Base-by-base conservation (phyloP, 2,329 filamentous ascomycete species). In the Geoglossum cookeanum region DNA sequence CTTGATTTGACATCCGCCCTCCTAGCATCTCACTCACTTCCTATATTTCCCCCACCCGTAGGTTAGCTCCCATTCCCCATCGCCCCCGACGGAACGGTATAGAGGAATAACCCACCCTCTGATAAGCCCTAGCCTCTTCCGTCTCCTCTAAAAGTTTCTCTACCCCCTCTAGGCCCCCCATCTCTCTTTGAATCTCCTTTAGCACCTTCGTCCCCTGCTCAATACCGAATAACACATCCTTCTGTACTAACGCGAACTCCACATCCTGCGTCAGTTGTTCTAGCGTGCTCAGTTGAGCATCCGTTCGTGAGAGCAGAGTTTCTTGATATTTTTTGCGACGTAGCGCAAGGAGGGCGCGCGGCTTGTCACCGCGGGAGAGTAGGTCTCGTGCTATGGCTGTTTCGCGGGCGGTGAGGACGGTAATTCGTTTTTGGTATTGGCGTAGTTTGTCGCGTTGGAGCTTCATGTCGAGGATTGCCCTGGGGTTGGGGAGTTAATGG, bases 261-360 rank as follows among this genome's bases (percentile, higher is more conserved):
- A 98, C 89, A 67, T 82, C 89, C 57, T 81, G 80, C 7, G 87
- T 92, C 63, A 98, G 74, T 66, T 87, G 82, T 74, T 98, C 90
- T 22, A 98, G 76, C 71, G 96, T 88, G 62, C 87, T 88, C n/a
- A 98, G 79, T 72, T 97, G 91, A 58, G 81, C 80, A 71, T 98
- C 91, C 11, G 91, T 96, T 74, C 94, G 91, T 60, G 79, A 76
- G 11, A 97, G 78, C 27, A 97, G 77, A 30, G 86, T 84, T 69
- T 97, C 87, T 69, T 98, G 92, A 75, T 95, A 97, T 70, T 97
- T 98, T 73, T 96, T 96, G 63, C 90, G 81, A 58, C 92, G 84
- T 60, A 98, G 78, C 0, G 92, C 92, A 35, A 97, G 78, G 27
- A 96, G 78, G 0, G 92, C 92, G 61, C 83, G 82, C 63, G 78